These are phyloP conservation scores for Brassica carinata DNA, from an alignment of 345 rosid species.

Conservation along the genomic window DNA sequence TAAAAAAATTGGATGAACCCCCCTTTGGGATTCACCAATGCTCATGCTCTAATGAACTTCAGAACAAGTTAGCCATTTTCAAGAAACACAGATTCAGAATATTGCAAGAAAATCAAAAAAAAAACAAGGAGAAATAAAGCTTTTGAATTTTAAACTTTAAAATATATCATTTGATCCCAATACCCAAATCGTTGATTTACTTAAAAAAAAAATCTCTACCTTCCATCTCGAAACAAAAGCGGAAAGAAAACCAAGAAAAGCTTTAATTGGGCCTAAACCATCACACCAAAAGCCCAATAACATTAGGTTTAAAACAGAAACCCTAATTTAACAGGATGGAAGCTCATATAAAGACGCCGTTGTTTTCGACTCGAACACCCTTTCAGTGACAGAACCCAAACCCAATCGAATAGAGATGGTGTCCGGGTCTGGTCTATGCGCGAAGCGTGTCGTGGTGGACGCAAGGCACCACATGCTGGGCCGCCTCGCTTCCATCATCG, in stretches of 20 bases:
- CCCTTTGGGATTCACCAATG: too few species aligned
- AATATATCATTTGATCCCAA: too few species aligned
- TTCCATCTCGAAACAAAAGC: not conserved
- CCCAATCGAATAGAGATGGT: constrained; percentile 50
- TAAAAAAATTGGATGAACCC: too few species aligned
- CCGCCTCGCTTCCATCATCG: constrained; percentile 62
- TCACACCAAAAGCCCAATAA: constrained; percentile 1
- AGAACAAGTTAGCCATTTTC: too few species aligned
- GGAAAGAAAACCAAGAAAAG: not conserved
- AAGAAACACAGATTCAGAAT: too few species aligned
- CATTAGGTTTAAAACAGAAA: constrained; percentile 6
- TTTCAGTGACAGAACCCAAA: not conserved
- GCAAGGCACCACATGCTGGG: constrained; percentile 88
- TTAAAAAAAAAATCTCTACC: not conserved
- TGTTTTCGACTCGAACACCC: not conserved
- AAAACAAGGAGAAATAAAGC: too few species aligned
- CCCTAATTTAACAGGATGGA: not conserved
- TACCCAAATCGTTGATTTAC: too few species aligned
- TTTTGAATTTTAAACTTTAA: too few species aligned
- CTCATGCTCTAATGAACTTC: too few species aligned
- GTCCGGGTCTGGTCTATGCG: constrained; percentile 77
- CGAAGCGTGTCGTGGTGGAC: constrained; percentile 74
- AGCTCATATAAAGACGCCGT: constrained; percentile 22
- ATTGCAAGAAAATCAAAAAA: too few species aligned
- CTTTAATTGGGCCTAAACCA: not conserved